phyloP scores from a whole-genome alignment of 225 moss, liverwort and hornwort genomes.

The Bryoerythrophyllum caledonicum region DNA sequence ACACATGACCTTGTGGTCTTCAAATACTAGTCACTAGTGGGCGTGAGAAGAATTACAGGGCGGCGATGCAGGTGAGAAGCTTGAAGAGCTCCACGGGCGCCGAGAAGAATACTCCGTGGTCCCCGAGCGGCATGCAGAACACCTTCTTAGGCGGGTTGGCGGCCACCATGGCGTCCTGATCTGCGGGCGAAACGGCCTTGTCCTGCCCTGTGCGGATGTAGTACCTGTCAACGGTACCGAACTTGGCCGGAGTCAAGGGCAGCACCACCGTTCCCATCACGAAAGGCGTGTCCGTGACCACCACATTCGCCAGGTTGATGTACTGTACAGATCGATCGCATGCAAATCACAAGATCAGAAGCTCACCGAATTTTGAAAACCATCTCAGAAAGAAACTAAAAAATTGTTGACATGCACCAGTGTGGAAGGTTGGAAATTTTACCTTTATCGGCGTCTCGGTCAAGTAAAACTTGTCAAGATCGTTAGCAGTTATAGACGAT shows the following conservation, averaged over 20 bases:
- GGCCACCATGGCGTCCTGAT: constrained; percentile 60
- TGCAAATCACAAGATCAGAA: not conserved
- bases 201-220: constrained; percentile 63
- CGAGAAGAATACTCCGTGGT: constrained; percentile 68
- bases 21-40: not conserved
- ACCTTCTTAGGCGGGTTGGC: constrained; percentile 57
- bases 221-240: constrained; percentile 50
- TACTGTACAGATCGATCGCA: constrained; percentile 33
- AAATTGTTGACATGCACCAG: not conserved
- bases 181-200: constrained; percentile 32
- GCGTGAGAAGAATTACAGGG: constrained; percentile 1
- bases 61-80: constrained; percentile 54
- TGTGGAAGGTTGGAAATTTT: not conserved
- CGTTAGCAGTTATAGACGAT: constrained; percentile 35
- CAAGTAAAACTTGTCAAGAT: constrained; percentile 49
- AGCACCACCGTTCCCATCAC: constrained; percentile 35
- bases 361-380: not conserved
- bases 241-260: constrained; percentile 41
- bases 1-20: no score
- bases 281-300: constrained; percentile 50
- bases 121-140: constrained; percentile 37
- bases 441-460: constrained; percentile 45
- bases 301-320: constrained; percentile 34
- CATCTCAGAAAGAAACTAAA: no score
- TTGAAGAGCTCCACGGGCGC: constrained; percentile 26